These are phyloP conservation scores for Millerago galiae DNA, from an alignment of 805 yeast species.

Conservation along the genomic window DNA sequence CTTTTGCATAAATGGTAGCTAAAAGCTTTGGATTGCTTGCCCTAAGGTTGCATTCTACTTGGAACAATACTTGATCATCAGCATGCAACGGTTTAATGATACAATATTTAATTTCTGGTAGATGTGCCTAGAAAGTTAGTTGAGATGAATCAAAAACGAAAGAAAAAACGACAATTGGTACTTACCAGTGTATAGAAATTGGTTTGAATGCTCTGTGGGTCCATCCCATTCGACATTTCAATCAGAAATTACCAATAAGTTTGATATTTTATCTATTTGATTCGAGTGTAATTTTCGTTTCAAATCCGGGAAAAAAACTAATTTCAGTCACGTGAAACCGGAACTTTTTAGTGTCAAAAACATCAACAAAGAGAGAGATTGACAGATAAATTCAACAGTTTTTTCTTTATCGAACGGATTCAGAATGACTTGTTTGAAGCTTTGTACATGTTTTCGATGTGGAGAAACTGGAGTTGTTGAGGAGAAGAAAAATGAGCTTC, in stretches of 20 bases:
- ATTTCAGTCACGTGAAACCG: neutral
- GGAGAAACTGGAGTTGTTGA: neutral
- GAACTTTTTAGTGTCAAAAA: neutral
- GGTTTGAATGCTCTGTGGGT: slow-evolving; percentile 13
- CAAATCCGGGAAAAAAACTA: neutral
- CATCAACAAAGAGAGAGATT: neutral
- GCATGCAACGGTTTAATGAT: slow-evolving; percentile 9
- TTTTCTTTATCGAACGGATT: neutral
- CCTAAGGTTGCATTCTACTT: slow-evolving; percentile 34
- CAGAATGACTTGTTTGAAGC: neutral
- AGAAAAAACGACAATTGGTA: neutral
- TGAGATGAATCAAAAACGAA: too few species aligned
- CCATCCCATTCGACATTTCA: slow-evolving; percentile 8
- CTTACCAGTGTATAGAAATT: slow-evolving; percentile 21
- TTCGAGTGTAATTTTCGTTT: neutral
- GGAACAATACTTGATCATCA: slow-evolving; percentile 36
- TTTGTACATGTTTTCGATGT: neutral
- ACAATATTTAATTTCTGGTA: slow-evolving; percentile 16
- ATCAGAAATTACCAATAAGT: neutral
- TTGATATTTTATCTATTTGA: neutral
- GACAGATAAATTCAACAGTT: neutral
- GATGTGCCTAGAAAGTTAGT: slow-evolving; percentile 3
- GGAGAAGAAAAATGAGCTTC: neutral
- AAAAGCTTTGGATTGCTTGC: slow-evolving; percentile 29
- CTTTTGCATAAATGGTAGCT: slow-evolving; percentile 34